phyloP scores from a whole-genome alignment of 2,329 filamentous ascomycete species.

The Pyricularia grisea region DNA sequence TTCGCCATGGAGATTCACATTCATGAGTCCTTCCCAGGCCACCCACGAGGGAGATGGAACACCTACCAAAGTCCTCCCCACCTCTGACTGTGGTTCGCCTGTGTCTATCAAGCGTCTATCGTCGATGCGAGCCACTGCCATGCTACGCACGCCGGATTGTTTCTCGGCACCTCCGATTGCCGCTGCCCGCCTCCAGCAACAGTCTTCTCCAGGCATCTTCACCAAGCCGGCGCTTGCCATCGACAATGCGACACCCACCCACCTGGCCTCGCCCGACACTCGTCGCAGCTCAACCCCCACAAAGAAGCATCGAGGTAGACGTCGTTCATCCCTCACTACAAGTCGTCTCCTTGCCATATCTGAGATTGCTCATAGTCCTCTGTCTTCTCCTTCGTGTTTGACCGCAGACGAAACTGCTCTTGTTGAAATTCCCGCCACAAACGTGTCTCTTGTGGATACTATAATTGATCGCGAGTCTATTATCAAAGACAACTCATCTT shows the following conservation, averaged over 20 bases:
- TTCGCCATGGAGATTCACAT: conserved; percentile 11
- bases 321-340: not conserved
- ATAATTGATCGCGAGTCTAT: not conserved
- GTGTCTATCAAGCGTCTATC: not conserved
- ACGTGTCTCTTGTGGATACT: not conserved
- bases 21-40: conserved; percentile 8
- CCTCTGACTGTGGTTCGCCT: not conserved
- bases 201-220: not conserved
- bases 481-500: not conserved
- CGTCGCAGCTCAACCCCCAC: not conserved
- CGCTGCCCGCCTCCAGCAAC: not conserved
- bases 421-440: not conserved
- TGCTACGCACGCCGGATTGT: conserved; percentile 3
- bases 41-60: conserved; percentile 8
- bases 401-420: not conserved
- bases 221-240: not conserved
- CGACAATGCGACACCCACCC: not conserved
- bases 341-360: conserved; percentile 4
- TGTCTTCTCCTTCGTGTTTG: not conserved
- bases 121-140: not conserved
- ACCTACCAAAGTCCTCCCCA: conserved; percentile 11
- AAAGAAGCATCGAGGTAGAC: not conserved
- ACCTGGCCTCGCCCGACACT: not conserved
- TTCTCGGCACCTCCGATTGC: not conserved
- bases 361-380: not conserved